These are phyloP conservation scores for Mycena galopus DNA, from an alignment of 768 basidiomycete genomes.

Conservation along the genomic window DNA sequence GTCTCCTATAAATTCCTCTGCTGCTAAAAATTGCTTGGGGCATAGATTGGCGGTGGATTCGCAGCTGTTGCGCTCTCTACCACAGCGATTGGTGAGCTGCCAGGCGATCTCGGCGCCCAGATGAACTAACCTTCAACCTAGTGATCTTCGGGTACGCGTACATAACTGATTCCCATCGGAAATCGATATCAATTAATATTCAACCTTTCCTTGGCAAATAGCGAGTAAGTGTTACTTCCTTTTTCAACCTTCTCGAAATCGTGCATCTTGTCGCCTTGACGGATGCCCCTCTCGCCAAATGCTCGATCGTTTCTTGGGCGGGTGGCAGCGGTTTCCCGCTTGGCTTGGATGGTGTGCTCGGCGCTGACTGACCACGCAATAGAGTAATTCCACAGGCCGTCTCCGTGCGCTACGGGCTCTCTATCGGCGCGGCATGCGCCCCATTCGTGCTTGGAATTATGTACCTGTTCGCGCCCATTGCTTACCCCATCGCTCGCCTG, in stretches of 20 bases:
- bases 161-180: constrained; percentile 15
- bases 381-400: constrained; percentile 80
- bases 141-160: constrained; percentile 91
- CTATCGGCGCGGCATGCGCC: constrained; percentile 85
- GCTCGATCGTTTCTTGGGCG: background rate
- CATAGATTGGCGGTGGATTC: constrained; percentile 72
- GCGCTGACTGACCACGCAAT: background rate
- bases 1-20: background rate
- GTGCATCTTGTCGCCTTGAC: background rate
- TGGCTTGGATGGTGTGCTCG: too few species aligned
- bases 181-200: background rate
- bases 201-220: constrained; percentile 55
- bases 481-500: constrained; percentile 85
- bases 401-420: constrained; percentile 83
- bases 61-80: constrained; percentile 85
- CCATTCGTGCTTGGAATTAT: constrained; percentile 69
- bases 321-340: background rate
- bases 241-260: background rate
- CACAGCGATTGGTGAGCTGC: constrained; percentile 71
- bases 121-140: constrained; percentile 40
- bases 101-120: background rate
- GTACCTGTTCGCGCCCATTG: constrained; percentile 70
- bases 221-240: constrained; percentile 66
- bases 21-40: background rate
- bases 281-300: constrained; percentile 38